Percentiles rank a stretch among this genome's conserved stretches.
Evolutionary conservation across 371 early-diverging fungal genomes (phyloP).

Genomic region (Apophysomyces sp.): DNA sequence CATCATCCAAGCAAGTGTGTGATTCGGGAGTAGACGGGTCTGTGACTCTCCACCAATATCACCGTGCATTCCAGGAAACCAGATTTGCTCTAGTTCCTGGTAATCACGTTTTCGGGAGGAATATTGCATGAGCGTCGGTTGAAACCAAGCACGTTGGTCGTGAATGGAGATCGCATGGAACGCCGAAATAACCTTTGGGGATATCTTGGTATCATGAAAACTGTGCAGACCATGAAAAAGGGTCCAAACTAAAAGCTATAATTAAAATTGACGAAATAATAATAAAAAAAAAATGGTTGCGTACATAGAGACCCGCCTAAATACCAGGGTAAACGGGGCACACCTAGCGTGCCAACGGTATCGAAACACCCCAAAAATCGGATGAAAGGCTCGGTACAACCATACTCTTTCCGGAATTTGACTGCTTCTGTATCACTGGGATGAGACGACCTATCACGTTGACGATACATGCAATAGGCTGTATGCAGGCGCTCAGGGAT

Average conservation of each 20-base stretch:
- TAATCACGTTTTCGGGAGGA: slow-evolving; percentile 6
- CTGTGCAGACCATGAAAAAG: slow-evolving; percentile 25
- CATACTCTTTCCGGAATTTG: slow-evolving; percentile 19
- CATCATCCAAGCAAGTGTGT: slow-evolving; percentile 40
- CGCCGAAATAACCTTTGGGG: slow-evolving; percentile 29
- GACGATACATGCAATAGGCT: slow-evolving; percentile 30
- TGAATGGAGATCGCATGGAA: slow-evolving; percentile 43
- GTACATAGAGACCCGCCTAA: slow-evolving; percentile 37
- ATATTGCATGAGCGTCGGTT: slow-evolving; percentile 29
- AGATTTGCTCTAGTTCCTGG: slow-evolving; percentile 31
- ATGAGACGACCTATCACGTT: background rate
- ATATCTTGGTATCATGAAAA: slow-evolving; percentile 35
- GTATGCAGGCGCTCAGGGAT: slow-evolving; percentile 7
- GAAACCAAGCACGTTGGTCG: slow-evolving; percentile 42
- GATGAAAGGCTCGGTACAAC: slow-evolving; percentile 23
- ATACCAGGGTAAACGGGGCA: slow-evolving; percentile 40
- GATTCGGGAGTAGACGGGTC: slow-evolving; percentile 20
- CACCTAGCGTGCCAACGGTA: slow-evolving; percentile 39
- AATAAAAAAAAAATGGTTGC: no score
- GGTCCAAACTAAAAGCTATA: slow-evolving; percentile 18
- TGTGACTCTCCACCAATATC: slow-evolving; percentile 29
- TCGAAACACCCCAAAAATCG: slow-evolving; percentile 41
- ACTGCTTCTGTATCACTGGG: slow-evolving; percentile 8
- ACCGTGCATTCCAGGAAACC: slow-evolving; percentile 43
- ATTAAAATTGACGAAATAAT: no score